A percentile compares a stretch with the other conserved stretches of the same genome.
These are phyloP conservation scores for Leptographium procerum DNA, from an alignment of 2,329 filamentous ascomycete genomes.

Conservation along the genomic window DNA sequence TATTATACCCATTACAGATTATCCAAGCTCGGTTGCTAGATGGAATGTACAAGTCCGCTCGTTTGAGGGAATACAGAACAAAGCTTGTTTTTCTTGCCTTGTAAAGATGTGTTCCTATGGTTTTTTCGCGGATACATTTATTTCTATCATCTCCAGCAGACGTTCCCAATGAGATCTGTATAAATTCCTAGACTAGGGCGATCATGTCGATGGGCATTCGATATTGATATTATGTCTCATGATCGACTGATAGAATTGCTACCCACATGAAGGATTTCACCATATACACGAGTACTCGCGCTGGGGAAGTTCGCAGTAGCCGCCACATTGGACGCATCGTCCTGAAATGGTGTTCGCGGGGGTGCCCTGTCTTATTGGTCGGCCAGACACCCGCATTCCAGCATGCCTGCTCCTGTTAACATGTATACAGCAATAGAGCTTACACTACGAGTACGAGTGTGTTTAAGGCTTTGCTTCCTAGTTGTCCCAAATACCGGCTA, in stretches of 20 bases:
- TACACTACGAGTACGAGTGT: too few relatives aligned
- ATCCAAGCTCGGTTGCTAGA: constrained; percentile 14
- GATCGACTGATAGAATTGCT: too few relatives aligned
- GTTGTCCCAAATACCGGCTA: neutral
- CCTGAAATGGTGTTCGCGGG: neutral
- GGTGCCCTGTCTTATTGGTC: neutral
- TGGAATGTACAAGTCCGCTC: constrained; percentile 12
- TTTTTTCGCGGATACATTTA: constrained; percentile 14
- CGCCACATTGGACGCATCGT: neutral
- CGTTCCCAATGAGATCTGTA: neutral
- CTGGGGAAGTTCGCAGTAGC: too few relatives aligned
- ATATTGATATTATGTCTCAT: neutral
- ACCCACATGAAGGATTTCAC: too few relatives aligned
- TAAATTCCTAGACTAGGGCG: neutral
- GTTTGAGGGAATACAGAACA: constrained; percentile 17
- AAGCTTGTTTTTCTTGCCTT: neutral
- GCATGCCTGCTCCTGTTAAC: too few relatives aligned
- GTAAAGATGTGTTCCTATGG: constrained; percentile 16
- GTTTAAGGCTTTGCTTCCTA: too few relatives aligned
- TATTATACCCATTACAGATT: neutral
- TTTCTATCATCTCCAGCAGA: neutral
- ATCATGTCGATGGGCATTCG: neutral
- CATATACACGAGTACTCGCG: too few relatives aligned
- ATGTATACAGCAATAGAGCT: neutral
- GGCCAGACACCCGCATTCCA: neutral